These are phyloP conservation scores for Eucalyptus cladocalyx DNA, from an alignment of 345 rosid genomes.

Conservation along the genomic window DNA sequence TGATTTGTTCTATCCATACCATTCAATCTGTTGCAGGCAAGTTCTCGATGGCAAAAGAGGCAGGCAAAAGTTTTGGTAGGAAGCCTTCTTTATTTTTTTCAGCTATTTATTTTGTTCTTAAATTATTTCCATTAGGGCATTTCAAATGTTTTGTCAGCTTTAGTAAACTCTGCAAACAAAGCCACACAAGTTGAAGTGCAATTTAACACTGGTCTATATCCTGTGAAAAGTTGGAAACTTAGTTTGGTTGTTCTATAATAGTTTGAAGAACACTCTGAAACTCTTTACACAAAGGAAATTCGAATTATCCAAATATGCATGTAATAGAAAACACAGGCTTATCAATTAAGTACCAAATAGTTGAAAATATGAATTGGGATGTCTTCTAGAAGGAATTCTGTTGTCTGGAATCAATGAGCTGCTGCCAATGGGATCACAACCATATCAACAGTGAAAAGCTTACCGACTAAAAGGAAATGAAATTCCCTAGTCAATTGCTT, in stretches of 20 bases:
- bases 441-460: not conserved
- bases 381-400: not conserved
- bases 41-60: slow-evolving; percentile 85
- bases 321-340: not conserved
- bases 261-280: not conserved
- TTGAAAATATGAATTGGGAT: not conserved
- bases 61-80: slow-evolving; percentile 91
- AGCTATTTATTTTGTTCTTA: not conserved
- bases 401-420: not conserved
- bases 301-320: not conserved
- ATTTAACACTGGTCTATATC: not conserved
- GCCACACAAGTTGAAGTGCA: not conserved
- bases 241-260: not conserved
- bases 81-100: not conserved
- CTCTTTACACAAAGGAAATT: not conserved
- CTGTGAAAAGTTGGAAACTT: not conserved
- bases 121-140: not conserved
- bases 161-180: not conserved
- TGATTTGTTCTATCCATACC: not conserved
- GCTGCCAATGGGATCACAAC: not conserved
- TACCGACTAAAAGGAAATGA: not conserved
- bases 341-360: not conserved
- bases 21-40: slow-evolving; percentile 38
- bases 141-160: not conserved
- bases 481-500: not conserved